These are phyloP conservation scores for Brassica cretica DNA, from an alignment of 345 rosid genomes.

Conservation along the genomic window DNA sequence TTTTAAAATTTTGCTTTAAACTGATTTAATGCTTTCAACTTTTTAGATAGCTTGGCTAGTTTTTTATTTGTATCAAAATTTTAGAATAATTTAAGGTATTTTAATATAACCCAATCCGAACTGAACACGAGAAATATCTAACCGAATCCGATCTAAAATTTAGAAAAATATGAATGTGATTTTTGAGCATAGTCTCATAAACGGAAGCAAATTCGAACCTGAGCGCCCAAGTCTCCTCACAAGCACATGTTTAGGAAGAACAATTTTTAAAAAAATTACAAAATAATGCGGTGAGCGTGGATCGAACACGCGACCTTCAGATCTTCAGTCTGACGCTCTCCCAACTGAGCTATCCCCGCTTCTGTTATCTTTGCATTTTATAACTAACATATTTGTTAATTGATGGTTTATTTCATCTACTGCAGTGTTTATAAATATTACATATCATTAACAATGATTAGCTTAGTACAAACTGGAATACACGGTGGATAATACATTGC, in stretches of 20 bases:
- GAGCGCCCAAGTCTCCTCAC: not conserved
- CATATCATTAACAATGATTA: not conserved
- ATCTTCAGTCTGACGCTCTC: conserved; percentile 89
- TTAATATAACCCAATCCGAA: not conserved
- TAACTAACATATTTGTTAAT: not conserved
- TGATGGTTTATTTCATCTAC: not conserved
- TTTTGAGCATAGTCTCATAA: not conserved
- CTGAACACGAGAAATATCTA: not conserved
- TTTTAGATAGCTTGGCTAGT: not conserved
- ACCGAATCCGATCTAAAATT: not conserved
- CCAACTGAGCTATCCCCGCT: conserved; percentile 64
- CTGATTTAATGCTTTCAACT: not conserved
- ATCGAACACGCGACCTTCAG: conserved; percentile 78
- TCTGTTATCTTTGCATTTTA: not conserved
- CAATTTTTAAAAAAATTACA: not conserved
- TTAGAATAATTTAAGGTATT: not conserved
- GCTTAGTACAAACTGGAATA: not conserved
- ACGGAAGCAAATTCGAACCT: not conserved
- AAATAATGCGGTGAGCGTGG: conserved; percentile 58
- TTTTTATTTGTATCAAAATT: not conserved
- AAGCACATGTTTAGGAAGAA: not conserved
- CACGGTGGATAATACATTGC: not conserved
- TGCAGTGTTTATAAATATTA: not conserved
- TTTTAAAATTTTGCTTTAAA: not conserved
- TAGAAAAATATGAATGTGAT: not conserved